Conservation (phyloP, 306 rosid species). For the Prunus mira region DNA sequence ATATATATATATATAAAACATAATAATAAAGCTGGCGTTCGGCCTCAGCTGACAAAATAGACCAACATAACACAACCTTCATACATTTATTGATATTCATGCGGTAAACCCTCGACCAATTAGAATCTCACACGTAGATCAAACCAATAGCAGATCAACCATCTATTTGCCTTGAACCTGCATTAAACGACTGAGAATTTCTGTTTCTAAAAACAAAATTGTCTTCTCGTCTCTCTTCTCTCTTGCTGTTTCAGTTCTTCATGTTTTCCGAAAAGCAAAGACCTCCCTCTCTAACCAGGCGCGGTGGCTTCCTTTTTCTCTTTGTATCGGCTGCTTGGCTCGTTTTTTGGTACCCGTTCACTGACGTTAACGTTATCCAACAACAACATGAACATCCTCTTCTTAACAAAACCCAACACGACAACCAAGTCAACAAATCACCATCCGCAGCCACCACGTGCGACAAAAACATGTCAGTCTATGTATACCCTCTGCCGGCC, state of each 20-base stretch:
- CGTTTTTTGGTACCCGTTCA: slow-evolving; percentile 26
- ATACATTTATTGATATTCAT: too few species aligned
- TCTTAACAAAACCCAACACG: not conserved
- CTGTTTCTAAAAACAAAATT: too few species aligned
- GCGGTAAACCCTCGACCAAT: too few species aligned
- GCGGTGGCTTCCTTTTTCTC: slow-evolving; percentile 28
- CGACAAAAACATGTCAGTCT: slow-evolving; percentile 34
- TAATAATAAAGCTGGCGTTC: too few species aligned
- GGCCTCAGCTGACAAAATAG: too few species aligned
- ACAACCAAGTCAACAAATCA: not conserved
- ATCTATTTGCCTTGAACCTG: too few species aligned
- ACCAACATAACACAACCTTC: too few species aligned
- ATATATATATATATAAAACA: too few species aligned
- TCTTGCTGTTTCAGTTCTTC: not conserved
- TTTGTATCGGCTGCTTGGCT: slow-evolving; percentile 46
- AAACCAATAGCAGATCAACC: too few species aligned
- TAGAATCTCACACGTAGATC: too few species aligned
- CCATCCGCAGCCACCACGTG: slow-evolving; percentile 25
- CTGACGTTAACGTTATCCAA: not conserved
- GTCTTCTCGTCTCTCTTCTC: not conserved
- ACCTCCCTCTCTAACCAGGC: slow-evolving; percentile 18
- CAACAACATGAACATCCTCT: not conserved
- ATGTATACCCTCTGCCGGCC: slow-evolving; percentile 56
- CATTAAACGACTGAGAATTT: too few species aligned
- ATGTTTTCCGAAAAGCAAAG: slow-evolving; percentile 57